These are phyloP conservation scores for Pogostemon cablin DNA, from an alignment of 257 asterid species.

Conservation along the genomic window DNA sequence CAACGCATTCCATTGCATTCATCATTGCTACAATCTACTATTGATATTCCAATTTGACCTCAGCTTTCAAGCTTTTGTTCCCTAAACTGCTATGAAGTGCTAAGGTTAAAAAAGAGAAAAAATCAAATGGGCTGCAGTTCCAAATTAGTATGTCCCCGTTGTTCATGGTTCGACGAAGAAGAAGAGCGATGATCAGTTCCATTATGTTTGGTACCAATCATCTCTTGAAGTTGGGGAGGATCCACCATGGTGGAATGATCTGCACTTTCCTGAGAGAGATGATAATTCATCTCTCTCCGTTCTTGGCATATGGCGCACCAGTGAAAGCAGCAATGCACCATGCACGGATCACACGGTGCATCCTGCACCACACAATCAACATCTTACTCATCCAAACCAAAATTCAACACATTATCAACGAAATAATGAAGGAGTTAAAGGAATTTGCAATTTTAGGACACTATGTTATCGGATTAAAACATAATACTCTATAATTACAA, in stretches of 20 bases:
- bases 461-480: too few relatives aligned
- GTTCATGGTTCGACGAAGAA: constrained; percentile 31
- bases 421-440: too few relatives aligned
- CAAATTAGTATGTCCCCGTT: constrained; percentile 33
- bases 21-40: too few relatives aligned
- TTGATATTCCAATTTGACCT: too few relatives aligned
- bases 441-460: too few relatives aligned
- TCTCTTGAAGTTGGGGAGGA: constrained; percentile 71
- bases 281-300: constrained; percentile 65
- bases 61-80: too few relatives aligned
- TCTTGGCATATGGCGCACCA: constrained; percentile 97
- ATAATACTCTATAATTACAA: too few relatives aligned
- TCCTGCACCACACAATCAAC: constrained; percentile 44
- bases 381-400: too few relatives aligned
- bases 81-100: too few relatives aligned
- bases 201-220: constrained; percentile 36
- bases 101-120: too few relatives aligned
- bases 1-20: too few relatives aligned
- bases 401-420: too few relatives aligned
- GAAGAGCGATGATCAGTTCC: not conserved
- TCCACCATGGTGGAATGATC: constrained; percentile 38
- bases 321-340: constrained; percentile 82
- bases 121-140: constrained; percentile 49
- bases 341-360: constrained; percentile 81
- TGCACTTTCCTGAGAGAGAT: constrained; percentile 36